Conservation (phyloP, 768 basidiomycete species). For the Agaricus sinodeliciosus region DNA sequence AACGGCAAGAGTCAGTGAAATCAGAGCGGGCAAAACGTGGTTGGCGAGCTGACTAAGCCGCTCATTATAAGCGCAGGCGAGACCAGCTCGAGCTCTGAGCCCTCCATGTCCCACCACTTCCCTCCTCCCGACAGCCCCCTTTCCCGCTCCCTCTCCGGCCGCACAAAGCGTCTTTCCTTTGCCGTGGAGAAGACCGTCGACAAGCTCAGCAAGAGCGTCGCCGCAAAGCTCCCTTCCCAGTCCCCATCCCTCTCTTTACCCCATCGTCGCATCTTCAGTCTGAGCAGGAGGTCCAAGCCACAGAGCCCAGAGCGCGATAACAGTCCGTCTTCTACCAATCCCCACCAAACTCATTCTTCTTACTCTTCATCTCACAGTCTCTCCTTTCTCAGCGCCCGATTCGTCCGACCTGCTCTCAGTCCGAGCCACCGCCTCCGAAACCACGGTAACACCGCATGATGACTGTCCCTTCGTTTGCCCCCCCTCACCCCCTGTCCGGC, state of each 20-base stretch:
- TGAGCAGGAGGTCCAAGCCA: constrained; percentile 45
- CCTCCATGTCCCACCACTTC: constrained; percentile 28
- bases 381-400: constrained; percentile 16
- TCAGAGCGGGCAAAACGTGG: constrained; percentile 26
- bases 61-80: not conserved
- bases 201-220: constrained; percentile 56
- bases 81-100: constrained; percentile 14
- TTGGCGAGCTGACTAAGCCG: not conserved
- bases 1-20: not conserved
- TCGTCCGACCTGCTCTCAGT: constrained; percentile 23
- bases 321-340: constrained; percentile 16
- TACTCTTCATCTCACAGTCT: not conserved
- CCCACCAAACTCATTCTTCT: not conserved
- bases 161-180: constrained; percentile 45
- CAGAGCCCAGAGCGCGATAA: constrained; percentile 30
- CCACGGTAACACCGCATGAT: constrained; percentile 17
- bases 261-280: constrained; percentile 48
- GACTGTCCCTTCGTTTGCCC: constrained; percentile 64
- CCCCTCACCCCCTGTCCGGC: constrained; percentile 55
- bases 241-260: constrained; percentile 26
- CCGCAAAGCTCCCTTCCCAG: constrained; percentile 29
- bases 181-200: constrained; percentile 55
- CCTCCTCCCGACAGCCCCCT: constrained; percentile 18
- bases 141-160: constrained; percentile 24
- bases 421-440: constrained; percentile 16